These are phyloP conservation scores for Xerocomus amazonicus DNA, from an alignment of 1,284 basidiomycete species.

Conservation along the genomic window DNA sequence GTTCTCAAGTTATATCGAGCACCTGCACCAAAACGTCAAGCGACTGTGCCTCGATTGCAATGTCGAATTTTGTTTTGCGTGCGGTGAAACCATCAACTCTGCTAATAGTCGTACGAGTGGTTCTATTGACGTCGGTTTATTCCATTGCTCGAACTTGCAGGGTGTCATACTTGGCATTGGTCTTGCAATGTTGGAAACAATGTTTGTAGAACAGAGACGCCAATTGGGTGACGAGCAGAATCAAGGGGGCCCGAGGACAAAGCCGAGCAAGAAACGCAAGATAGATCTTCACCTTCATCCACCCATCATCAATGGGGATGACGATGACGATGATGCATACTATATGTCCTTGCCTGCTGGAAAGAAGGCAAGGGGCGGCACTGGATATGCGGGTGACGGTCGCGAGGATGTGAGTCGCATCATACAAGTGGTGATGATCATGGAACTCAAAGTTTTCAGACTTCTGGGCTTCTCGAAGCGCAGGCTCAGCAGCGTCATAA, in stretches of 20 bases:
- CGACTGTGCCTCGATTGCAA: constrained; percentile 64
- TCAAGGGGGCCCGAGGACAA: constrained; percentile 36
- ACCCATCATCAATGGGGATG: constrained; percentile 37
- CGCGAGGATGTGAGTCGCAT: constrained; percentile 72
- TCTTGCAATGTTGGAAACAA: constrained; percentile 71
- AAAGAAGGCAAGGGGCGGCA: constrained; percentile 70
- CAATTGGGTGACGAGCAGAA: constrained; percentile 36
- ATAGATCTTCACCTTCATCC: constrained; percentile 34
- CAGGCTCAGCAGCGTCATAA: constrained; percentile 64
- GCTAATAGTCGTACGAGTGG: constrained; percentile 40
- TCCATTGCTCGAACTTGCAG: constrained; percentile 86
- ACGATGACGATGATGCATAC: constrained; percentile 56
- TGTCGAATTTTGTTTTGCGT: constrained; percentile 75
- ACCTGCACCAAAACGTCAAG: constrained; percentile 56
- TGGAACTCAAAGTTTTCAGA: constrained; percentile 41
- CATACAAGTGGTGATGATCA: neutral
- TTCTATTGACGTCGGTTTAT: constrained; percentile 54
- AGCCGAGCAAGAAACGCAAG: constrained; percentile 52
- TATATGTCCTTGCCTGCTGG: constrained; percentile 42
- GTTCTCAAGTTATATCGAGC: constrained; percentile 66
- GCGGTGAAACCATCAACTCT: constrained; percentile 63
- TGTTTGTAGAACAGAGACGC: constrained; percentile 57
- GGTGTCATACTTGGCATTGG: constrained; percentile 84
- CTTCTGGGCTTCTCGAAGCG: constrained; percentile 74
- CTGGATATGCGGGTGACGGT: constrained; percentile 77